Conservation (phyloP, 2,329 filamentous ascomycete species). For the Monosporascus cannonballus region DNA sequence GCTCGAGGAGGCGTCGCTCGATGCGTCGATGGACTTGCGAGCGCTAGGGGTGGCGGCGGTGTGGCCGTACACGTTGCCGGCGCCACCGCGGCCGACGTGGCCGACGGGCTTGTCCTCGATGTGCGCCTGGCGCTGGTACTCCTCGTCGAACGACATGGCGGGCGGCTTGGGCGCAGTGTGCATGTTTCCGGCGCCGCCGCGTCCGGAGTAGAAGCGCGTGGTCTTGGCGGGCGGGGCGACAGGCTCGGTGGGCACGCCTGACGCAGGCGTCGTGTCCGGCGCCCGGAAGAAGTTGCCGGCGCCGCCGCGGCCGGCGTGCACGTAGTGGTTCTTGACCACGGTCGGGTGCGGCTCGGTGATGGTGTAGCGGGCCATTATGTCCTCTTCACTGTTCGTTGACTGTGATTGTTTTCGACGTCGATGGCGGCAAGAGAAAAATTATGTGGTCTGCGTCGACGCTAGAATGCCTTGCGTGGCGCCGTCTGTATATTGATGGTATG, state of each 20-base stretch:
- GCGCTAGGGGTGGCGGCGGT: slow-evolving; percentile 3
- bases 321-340: slow-evolving; percentile 38
- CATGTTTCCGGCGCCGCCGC: slow-evolving; percentile 63
- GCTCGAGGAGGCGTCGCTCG: slow-evolving; percentile 25
- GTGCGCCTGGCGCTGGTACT: slow-evolving; percentile 50
- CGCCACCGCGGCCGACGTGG: slow-evolving; percentile 59
- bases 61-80: slow-evolving; percentile 46
- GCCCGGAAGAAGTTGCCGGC: slow-evolving; percentile 50
- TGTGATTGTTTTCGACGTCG: background rate
- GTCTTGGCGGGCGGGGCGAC: slow-evolving; percentile 37
- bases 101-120: slow-evolving; percentile 47
- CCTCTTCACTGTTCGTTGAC: slow-evolving; percentile 5
- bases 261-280: slow-evolving; percentile 32
- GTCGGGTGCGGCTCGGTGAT: slow-evolving; percentile 45
- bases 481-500: too few species aligned
- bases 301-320: slow-evolving; percentile 49
- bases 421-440: background rate
- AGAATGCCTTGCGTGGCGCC: background rate
- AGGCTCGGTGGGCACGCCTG: slow-evolving; percentile 38
- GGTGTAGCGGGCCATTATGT: slow-evolving; percentile 35
- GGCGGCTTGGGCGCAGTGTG: slow-evolving; percentile 45
- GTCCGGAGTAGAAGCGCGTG: slow-evolving; percentile 57
- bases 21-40: slow-evolving; percentile 26
- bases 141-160: slow-evolving; percentile 62
- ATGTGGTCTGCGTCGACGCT: background rate